Conservation (phyloP, 2,329 filamentous ascomycete species). For the Tolypocladium endophyticum region DNA sequence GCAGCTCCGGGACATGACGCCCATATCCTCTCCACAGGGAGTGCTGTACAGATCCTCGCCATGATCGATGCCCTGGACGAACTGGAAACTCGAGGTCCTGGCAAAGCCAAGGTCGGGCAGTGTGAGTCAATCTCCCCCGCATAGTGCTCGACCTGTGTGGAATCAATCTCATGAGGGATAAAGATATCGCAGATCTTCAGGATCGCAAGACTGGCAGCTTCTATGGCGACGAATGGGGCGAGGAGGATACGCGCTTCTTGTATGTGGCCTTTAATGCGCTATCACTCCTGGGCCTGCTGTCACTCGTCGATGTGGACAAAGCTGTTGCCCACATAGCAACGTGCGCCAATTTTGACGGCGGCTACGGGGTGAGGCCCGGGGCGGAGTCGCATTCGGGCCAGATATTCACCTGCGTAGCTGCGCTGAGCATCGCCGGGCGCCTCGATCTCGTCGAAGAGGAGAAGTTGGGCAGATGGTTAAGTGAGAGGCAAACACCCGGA, state of each 20-base stretch:
- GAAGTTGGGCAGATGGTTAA: constrained; percentile 79
- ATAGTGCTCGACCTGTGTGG: constrained; percentile 4
- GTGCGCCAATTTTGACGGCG: constrained; percentile 90
- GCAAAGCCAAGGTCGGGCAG: constrained; percentile 60
- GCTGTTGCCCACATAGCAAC: constrained; percentile 69
- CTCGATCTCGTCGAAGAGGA: constrained; percentile 76
- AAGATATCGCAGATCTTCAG: constrained; percentile 73
- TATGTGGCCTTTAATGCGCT: constrained; percentile 85
- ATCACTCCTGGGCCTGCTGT: constrained; percentile 66
- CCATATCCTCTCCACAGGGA: constrained; percentile 93
- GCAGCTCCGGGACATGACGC: constrained; percentile 90
- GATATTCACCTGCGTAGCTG: constrained; percentile 87
- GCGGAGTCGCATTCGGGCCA: constrained; percentile 93
- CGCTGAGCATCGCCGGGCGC: constrained; percentile 71
- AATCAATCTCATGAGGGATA: constrained; percentile 4
- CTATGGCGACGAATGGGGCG: constrained; percentile 90
- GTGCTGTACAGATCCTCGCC: constrained; percentile 85
- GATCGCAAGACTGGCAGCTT: constrained; percentile 77
- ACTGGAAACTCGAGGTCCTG: constrained; percentile 58
- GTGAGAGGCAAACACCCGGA: constrained; percentile 77
- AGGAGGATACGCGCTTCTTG: constrained; percentile 88
- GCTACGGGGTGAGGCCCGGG: constrained; percentile 80
- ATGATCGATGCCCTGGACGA: constrained; percentile 77
- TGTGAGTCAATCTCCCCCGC: constrained; percentile 46
- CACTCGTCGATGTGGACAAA: constrained; percentile 66